Conservation (phyloP, 192 early-diverging fungal genomes). For the Mortierella claussenii region DNA sequence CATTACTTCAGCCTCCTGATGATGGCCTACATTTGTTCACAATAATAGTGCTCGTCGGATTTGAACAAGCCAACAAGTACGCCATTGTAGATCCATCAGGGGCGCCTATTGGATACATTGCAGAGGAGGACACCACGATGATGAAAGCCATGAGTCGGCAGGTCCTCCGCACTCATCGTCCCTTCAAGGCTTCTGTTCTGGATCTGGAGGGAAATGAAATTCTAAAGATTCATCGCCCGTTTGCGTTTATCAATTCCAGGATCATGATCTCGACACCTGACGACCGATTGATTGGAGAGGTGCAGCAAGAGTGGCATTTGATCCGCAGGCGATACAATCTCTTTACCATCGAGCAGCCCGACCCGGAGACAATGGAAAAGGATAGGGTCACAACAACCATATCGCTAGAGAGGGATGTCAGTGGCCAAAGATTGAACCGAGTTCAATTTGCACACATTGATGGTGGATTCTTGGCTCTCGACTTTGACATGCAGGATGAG, state of each 20-base stretch:
- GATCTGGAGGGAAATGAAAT: conserved; percentile 77
- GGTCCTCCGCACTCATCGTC: conserved; percentile 76
- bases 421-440: conserved; percentile 26
- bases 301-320: conserved; percentile 88
- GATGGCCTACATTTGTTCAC: neutral
- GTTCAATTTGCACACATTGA: conserved; percentile 78
- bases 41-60: conserved; percentile 60
- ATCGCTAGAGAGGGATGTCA: conserved; percentile 9
- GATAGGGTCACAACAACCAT: conserved; percentile 24
- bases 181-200: conserved; percentile 78
- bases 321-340: conserved; percentile 86
- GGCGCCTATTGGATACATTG: conserved; percentile 81
- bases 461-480: conserved; percentile 79
- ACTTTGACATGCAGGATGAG: conserved; percentile 77
- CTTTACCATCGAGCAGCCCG: conserved; percentile 69
- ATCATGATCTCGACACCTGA: conserved; percentile 74
- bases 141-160: conserved; percentile 73
- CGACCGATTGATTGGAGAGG: conserved; percentile 78
- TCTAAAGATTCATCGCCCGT: conserved; percentile 74
- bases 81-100: conserved; percentile 75
- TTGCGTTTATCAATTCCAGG: conserved; percentile 81
- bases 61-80: conserved; percentile 91
- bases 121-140: conserved; percentile 77
- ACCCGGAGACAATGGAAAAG: conserved; percentile 10
- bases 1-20: neutral